Evolutionary conservation across 163 green algal species (phyloP), one percentile per base, ranked within the genome.

Genomic region (Scenedesmus sp.): DNA sequence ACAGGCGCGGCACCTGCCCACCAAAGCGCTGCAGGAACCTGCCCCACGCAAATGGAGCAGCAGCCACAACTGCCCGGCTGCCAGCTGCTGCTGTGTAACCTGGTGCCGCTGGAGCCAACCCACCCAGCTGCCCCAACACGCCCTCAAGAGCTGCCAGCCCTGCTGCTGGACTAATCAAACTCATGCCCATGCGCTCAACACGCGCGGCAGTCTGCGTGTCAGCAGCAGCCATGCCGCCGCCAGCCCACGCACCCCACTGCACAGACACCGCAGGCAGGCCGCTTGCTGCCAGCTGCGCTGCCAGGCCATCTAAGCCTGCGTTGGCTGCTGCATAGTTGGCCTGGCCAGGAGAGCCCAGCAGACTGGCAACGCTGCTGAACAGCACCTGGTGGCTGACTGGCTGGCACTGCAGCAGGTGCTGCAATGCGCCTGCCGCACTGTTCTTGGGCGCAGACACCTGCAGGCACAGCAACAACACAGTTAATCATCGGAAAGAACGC

Each of bases 211-310:
- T 97, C 55, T 94, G 93, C 7, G 93, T 73, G 88, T 98, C 94
- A n/a, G 94, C 52, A 0, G 95, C 91, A 4, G 97, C 97, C 97
- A 99, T 99, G 66, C 97, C 97, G 15, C 88, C 95, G 64, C 97
- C 97, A 8, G 94, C 96, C 97, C 97, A 99, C 59, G 97, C 96
- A 77, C 97, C 97, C 97, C 97, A 99, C 93, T 99, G 97, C 82
- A 99, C 88, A 59, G 94, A 97, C 46, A 93, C 87, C 9, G 81
- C 86, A 8, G 93, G 85, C 3, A 96, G 13, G 70, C 96, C 96
- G 2, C 4, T 46, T 2, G 87, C 81, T 52, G 90, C 60, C 60
- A 79, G 67, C 52, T 60, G 76, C 26, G 93, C 86, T 7, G 97
- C 96, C 1, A 93, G 26, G 10, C 88, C 94, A 83, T 99, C 97